Percentiles rank a stretch among this genome's conserved stretches.
These are phyloP conservation scores for Claviceps fusiformis DNA, from an alignment of 2,329 filamentous ascomycete species.

Conservation along the genomic window DNA sequence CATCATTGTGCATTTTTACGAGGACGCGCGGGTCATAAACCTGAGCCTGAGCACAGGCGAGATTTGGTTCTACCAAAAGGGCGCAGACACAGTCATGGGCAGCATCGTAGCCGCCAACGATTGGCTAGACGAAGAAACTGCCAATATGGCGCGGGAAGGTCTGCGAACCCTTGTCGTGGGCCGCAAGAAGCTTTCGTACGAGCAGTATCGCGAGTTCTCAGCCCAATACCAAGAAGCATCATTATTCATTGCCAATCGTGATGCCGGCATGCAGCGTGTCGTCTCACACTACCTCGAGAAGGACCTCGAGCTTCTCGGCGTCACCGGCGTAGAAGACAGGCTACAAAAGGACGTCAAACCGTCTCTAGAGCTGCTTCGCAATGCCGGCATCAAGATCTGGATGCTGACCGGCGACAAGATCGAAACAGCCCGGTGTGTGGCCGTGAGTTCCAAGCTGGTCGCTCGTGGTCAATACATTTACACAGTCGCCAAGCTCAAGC, in stretches of 20 bases:
- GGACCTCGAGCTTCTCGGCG: constrained; percentile 85
- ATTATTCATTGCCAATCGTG: constrained; percentile 64
- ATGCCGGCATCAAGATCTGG: constrained; percentile 98
- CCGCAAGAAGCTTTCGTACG: constrained; percentile 66
- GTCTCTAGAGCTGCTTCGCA: constrained; percentile 84
- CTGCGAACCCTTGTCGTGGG: constrained; percentile 88
- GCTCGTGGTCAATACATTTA: constrained; percentile 91
- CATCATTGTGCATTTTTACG: constrained; percentile 78
- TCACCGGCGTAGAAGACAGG: constrained; percentile 96
- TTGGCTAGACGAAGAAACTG: constrained; percentile 97
- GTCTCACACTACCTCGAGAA: constrained; percentile 71
- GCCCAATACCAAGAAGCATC: constrained; percentile 65
- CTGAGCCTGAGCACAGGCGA: constrained; percentile 49
- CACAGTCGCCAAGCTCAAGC: constrained; percentile 73
- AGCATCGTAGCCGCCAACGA: constrained; percentile 90
- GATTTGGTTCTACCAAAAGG: constrained; percentile 98
- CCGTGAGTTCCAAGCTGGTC: constrained; percentile 87
- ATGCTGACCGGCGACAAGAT: constrained; percentile 99
- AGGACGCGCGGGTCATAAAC: constrained; percentile 34
- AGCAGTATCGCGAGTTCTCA: constrained; percentile 73
- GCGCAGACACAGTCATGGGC: constrained; percentile 97
- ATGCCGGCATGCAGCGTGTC: constrained; percentile 67
- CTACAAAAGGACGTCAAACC: constrained; percentile 92
- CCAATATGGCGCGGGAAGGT: constrained; percentile 98
- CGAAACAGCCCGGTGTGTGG: constrained; percentile 91